Evolutionary conservation across 192 early-diverging fungal species (phyloP).

Genomic region (Chytriomyces hyalinus): DNA sequence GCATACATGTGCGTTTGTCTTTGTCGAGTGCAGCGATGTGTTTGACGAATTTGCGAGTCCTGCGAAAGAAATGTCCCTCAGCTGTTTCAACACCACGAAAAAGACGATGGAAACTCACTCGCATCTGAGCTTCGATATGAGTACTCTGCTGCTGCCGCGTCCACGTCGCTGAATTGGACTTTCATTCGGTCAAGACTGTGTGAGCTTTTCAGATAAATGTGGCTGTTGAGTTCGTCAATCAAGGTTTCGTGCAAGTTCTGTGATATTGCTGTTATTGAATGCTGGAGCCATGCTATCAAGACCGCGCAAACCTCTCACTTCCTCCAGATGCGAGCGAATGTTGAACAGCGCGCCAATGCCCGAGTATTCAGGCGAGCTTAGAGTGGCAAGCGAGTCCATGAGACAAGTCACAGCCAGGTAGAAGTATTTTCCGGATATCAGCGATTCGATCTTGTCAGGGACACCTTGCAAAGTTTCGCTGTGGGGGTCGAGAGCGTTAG

Average conservation of each 20-base stretch:
- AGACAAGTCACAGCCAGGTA: constrained; percentile 56
- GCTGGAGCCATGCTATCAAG: constrained; percentile 16
- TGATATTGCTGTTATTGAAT: constrained; percentile 1
- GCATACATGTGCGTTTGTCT: too few species aligned
- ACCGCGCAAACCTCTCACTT: constrained; percentile 40
- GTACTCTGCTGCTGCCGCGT: not conserved
- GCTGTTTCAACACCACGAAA: too few species aligned
- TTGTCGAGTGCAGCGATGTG: too few species aligned
- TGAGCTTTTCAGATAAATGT: constrained; percentile 62
- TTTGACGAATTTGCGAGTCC: too few species aligned
- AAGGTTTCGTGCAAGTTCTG: constrained; percentile 56
- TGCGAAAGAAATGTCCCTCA: too few species aligned
- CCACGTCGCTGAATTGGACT: not conserved
- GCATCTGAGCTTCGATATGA: not conserved
- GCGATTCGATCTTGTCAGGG: constrained; percentile 52
- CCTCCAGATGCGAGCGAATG: constrained; percentile 45
- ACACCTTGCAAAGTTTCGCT: constrained; percentile 59
- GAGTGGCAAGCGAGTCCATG: constrained; percentile 35
- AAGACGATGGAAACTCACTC: too few species aligned
- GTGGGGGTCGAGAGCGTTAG: not conserved
- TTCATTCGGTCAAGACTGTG: constrained; percentile 53
- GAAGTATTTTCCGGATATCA: constrained; percentile 57
- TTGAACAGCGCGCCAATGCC: constrained; percentile 61
- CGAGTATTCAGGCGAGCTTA: constrained; percentile 49
- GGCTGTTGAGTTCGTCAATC: constrained; percentile 62